phyloP scores from a whole-genome alignment of 306 rosid genomes.

The Prunus salicina region DNA sequence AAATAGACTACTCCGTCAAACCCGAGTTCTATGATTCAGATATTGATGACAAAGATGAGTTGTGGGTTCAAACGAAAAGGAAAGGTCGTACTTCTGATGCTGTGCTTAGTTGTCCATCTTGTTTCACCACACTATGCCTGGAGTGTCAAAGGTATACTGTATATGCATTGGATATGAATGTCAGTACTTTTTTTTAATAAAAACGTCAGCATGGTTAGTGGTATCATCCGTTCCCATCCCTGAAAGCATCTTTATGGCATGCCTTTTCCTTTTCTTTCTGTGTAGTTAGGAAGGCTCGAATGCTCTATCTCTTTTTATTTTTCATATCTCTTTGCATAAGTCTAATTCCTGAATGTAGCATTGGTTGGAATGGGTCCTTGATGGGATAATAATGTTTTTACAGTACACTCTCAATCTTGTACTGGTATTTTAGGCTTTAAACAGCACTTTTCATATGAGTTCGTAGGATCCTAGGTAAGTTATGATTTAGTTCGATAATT shows the following conservation, averaged over 20 bases:
- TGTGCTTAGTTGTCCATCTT: conserved; percentile 82
- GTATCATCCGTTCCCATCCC: neutral
- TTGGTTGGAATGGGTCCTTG: neutral
- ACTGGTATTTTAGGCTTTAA: neutral
- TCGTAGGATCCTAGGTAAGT: neutral
- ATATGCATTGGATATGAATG: neutral
- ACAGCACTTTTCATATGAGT: neutral
- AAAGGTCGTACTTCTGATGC: conserved; percentile 59
- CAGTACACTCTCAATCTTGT: neutral
- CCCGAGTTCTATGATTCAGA: conserved; percentile 76
- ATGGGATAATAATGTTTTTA: neutral
- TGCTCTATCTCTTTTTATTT: neutral
- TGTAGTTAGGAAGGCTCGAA: neutral
- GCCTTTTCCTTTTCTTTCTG: neutral
- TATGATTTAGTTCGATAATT: neutral
- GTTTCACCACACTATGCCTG: conserved; percentile 78
- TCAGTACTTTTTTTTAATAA: neutral
- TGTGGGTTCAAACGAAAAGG: conserved; percentile 65
- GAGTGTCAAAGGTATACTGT: conserved; percentile 68
- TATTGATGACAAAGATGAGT: conserved; percentile 64
- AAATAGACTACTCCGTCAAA: conserved; percentile 73
- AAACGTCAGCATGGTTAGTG: neutral
- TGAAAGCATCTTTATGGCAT: neutral
- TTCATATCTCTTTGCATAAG: neutral
- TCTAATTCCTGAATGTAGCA: neutral